phyloP scores from a whole-genome alignment of 176 grass and related monocot genomes.

The Oryza glaberrima region DNA sequence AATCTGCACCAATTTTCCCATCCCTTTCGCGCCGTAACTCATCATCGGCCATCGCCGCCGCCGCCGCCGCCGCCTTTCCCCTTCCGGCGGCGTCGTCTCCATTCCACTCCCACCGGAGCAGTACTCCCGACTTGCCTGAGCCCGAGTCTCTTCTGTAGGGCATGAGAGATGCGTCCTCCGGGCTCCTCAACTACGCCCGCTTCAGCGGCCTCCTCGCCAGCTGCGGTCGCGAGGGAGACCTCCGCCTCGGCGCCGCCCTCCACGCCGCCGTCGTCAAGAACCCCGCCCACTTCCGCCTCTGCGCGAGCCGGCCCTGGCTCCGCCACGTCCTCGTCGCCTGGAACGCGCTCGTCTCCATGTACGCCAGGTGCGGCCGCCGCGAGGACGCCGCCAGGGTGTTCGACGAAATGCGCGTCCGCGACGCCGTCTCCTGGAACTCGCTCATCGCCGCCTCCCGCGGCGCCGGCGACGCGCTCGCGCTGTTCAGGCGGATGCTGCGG shows the following conservation, averaged over 20 bases:
- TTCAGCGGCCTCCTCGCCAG: constrained; percentile 67
- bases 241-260: constrained; percentile 62
- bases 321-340: constrained; percentile 54
- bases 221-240: constrained; percentile 60
- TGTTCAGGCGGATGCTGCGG: constrained; percentile 62
- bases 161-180: constrained; percentile 41
- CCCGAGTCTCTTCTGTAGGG: not conserved
- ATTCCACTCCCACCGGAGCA: not conserved
- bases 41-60: not conserved
- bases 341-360: constrained; percentile 79
- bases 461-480: constrained; percentile 38
- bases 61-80: not conserved
- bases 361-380: constrained; percentile 57
- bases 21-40: not conserved
- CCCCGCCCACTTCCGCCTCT: constrained; percentile 40
- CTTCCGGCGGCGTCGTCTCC: not conserved
- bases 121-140: not conserved
- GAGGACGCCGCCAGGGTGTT: constrained; percentile 59
- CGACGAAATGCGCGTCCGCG: constrained; percentile 75
- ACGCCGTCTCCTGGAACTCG: constrained; percentile 89
- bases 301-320: not conserved
- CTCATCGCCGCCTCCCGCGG: constrained; percentile 51
- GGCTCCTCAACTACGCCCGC: constrained; percentile 51
- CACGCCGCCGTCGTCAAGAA: constrained; percentile 69
- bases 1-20: not conserved